Evolutionary conservation across 2,329 filamentous ascomycete genomes (phyloP).

Genomic region (Fusarium decemcellulare): DNA sequence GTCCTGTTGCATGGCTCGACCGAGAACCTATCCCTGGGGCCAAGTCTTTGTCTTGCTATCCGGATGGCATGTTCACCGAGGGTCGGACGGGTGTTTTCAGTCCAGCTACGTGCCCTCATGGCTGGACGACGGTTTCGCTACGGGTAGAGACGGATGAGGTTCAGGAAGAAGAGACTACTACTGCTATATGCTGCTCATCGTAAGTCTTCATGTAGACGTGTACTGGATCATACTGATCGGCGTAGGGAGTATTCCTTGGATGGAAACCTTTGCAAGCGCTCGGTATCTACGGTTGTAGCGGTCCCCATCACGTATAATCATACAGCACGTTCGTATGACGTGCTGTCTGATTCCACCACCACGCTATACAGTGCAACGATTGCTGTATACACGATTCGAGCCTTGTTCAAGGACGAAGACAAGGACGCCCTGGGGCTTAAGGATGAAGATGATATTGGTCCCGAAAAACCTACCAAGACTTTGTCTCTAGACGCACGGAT

Average conservation of each 20-base stretch:
- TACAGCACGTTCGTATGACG: conserved; percentile 53
- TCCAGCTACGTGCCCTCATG: conserved; percentile 56
- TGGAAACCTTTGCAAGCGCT: conserved; percentile 53
- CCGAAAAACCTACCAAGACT: conserved; percentile 22
- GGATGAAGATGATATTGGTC: conserved; percentile 51
- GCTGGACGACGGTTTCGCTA: conserved; percentile 57
- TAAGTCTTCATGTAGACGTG: conserved; percentile 46
- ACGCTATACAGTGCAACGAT: conserved; percentile 55
- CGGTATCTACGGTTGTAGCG: conserved; percentile 53
- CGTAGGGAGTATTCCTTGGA: conserved; percentile 53
- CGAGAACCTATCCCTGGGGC: conserved; percentile 53
- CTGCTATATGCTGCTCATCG: conserved; percentile 59
- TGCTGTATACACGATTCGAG: conserved; percentile 55
- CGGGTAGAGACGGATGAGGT: conserved; percentile 48
- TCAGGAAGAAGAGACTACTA: conserved; percentile 52
- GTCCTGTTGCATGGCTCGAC: conserved; percentile 55
- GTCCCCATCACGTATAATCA: conserved; percentile 55
- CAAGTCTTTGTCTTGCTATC: conserved; percentile 57
- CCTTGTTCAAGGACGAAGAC: conserved; percentile 55
- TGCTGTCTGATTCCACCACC: conserved; percentile 53
- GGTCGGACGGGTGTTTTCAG: conserved; percentile 57
- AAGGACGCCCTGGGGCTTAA: conserved; percentile 52
- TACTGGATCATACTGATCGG: conserved; percentile 29
- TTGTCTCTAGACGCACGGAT: conserved; percentile 52
- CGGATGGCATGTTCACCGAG: conserved; percentile 56